Evolutionary conservation across 768 basidiomycete species (phyloP), one percentile per base, ranked within the genome.

Genomic region (Botryobasidium botryosum): DNA sequence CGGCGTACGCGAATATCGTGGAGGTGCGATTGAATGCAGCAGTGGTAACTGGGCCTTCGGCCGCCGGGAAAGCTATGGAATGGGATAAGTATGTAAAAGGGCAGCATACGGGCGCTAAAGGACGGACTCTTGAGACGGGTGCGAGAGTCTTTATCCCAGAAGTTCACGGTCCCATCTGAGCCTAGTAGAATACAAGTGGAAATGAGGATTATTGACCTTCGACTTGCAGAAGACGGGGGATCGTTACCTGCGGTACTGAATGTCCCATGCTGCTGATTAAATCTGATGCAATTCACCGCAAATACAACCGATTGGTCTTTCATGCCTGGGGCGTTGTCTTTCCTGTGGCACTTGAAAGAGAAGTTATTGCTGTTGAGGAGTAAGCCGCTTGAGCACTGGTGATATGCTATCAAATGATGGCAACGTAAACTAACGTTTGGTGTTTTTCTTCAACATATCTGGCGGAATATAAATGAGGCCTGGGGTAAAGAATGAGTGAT

Each of bases 141-240:
- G 47, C 88, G 79, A 6, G 82, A 77, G 53, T 91, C 82, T 62
- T 88, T 90, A 62, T 94, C 88, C 88, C 88, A 92, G 61, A 82
- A 85, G 68, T 86, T 81, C 58, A 90, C 77, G 2, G 79, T 79
- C 17, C 86, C 86, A n/a, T n/a, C n/a, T n/a, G n/a, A n/a, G n/a
- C n/a, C n/a, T n/a, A n/a, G n/a, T n/a, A n/a, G n/a, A n/a, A n/a
- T n/a, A n/a, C n/a, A n/a, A n/a, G n/a, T n/a, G n/a, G n/a, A n/a
- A n/a, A n/a, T n/a, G n/a, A n/a, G n/a, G n/a, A n/a, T n/a, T n/a
- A n/a, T n/a, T n/a, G n/a, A n/a, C n/a, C n/a, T n/a, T n/a, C n/a
- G n/a, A n/a, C n/a, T n/a, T n/a, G n/a, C n/a, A n/a, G n/a, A n/a
- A n/a, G n/a, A n/a, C n/a, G n/a, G n/a, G n/a, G n/a, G n/a, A 52